phyloP scores from a whole-genome alignment of 169 alveolate genomes.

The Eimeria praecox region DNA sequence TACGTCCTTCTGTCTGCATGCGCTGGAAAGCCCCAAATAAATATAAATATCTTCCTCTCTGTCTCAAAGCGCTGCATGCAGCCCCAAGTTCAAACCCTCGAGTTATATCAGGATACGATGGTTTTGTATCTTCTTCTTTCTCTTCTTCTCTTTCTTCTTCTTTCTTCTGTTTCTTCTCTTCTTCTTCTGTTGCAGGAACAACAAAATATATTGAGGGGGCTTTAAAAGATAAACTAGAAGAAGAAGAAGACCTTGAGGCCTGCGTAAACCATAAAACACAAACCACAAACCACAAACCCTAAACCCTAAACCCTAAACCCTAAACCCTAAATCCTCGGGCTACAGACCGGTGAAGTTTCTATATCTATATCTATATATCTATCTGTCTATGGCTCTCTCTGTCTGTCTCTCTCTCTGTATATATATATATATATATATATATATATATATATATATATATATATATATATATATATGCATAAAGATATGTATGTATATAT shows the following conservation, averaged over 20 bases:
- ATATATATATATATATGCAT: too few species aligned
- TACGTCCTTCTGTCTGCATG: not conserved
- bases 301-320: not conserved
- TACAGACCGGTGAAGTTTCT: too few species aligned
- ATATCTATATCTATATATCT: too few species aligned
- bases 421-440: too few species aligned
- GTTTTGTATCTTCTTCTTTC: not conserved
- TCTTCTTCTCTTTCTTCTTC: not conserved
- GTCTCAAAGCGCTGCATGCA: slow-evolving; percentile 23
- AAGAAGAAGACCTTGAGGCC: not conserved
- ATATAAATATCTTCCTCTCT: not conserved
- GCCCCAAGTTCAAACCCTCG: not conserved
- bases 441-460: too few species aligned
- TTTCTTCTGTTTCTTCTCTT: not conserved
- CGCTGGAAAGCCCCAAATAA: slow-evolving; percentile 14
- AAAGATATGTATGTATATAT: not conserved
- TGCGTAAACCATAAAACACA: not conserved
- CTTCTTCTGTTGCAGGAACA: not conserved
- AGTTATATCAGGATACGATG: not conserved
- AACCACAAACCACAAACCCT: too few species aligned
- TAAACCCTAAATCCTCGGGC: not conserved
- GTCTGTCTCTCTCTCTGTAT: too few species aligned
- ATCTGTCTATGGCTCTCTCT: too few species aligned
- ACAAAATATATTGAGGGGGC: not conserved
- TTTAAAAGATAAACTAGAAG: not conserved